Evolutionary conservation across 2,329 filamentous ascomycete genomes (phyloP).

Genomic region (Colletotrichum orbiculare): DNA sequence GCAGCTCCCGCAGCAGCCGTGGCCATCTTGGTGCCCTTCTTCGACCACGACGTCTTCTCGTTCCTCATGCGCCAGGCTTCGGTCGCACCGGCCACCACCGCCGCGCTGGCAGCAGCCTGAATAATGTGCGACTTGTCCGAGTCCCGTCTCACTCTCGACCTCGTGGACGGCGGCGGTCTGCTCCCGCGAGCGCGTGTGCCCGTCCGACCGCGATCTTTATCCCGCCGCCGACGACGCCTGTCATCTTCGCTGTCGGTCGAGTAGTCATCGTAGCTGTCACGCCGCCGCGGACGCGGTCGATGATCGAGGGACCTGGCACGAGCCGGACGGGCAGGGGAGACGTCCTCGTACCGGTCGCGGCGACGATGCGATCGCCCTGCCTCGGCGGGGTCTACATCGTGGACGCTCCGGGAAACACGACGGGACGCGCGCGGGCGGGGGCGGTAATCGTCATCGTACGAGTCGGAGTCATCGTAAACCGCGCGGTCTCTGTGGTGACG

Average conservation of each 20-base stretch:
- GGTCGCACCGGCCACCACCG: slow-evolving; percentile 31
- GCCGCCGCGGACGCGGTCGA: slow-evolving; percentile 12
- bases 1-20: slow-evolving; percentile 37
- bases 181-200: neutral
- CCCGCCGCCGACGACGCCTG: slow-evolving; percentile 3
- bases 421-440: slow-evolving; percentile 14
- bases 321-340: slow-evolving; percentile 9
- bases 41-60: slow-evolving; percentile 31
- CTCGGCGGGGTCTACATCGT: slow-evolving; percentile 18
- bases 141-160: neutral
- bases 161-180: slow-evolving; percentile 3
- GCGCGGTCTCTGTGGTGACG: slow-evolving; percentile 12
- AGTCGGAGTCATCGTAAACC: slow-evolving; percentile 23
- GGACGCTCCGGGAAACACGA: slow-evolving; percentile 19
- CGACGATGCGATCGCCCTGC: slow-evolving; percentile 10
- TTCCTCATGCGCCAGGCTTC: slow-evolving; percentile 36
- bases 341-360: slow-evolving; percentile 13
- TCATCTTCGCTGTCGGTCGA: slow-evolving; percentile 30
- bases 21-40: slow-evolving; percentile 32
- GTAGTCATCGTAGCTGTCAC: slow-evolving; percentile 22
- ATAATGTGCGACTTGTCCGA: slow-evolving; percentile 27
- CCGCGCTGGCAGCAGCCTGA: slow-evolving; percentile 33
- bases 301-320: slow-evolving; percentile 28
- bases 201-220: neutral
- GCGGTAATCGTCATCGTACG: slow-evolving; percentile 21